Percentiles rank a stretch among this genome's conserved stretches.
Conservation (phyloP, 371 early-diverging fungal genomes). For the Zychaea mexicana region DNA sequence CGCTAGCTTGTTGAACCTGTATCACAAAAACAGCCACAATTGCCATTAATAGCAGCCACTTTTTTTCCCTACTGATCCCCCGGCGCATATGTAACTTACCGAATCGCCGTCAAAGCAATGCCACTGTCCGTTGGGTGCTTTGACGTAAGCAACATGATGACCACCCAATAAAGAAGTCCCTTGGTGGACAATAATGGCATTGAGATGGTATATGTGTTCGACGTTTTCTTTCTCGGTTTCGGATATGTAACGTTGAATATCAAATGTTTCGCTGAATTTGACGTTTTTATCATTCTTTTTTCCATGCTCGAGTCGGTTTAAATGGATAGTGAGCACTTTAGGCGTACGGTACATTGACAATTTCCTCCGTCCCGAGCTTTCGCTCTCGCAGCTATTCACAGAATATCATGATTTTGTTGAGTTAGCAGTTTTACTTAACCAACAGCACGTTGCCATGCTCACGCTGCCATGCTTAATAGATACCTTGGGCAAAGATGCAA, state of each 20-base stretch:
- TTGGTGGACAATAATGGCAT: conserved; percentile 79
- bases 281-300: conserved; percentile 52
- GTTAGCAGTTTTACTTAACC: neutral
- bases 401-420: neutral
- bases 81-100: no score
- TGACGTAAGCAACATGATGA: conserved; percentile 82
- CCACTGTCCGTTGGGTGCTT: conserved; percentile 80
- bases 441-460: no score
- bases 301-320: conserved; percentile 80
- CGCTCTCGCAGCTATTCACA: conserved; percentile 60
- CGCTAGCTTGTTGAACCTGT: conserved; percentile 69
- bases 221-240: conserved; percentile 38
- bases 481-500: conserved; percentile 33
- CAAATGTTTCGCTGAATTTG: conserved; percentile 46
- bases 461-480: no score
- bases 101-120: conserved; percentile 81
- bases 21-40: no score
- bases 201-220: conserved; percentile 57
- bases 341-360: conserved; percentile 75
- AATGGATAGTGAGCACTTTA: conserved; percentile 68
- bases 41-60: neutral
- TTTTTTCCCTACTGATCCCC: no score
- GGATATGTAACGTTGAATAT: conserved; percentile 37
- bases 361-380: conserved; percentile 50
- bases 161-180: conserved; percentile 78